A percentile compares a stretch with the other conserved stretches of the same genome.
Conservation (phyloP, 2,329 filamentous ascomycete genomes). For the Truncatella angustata region DNA sequence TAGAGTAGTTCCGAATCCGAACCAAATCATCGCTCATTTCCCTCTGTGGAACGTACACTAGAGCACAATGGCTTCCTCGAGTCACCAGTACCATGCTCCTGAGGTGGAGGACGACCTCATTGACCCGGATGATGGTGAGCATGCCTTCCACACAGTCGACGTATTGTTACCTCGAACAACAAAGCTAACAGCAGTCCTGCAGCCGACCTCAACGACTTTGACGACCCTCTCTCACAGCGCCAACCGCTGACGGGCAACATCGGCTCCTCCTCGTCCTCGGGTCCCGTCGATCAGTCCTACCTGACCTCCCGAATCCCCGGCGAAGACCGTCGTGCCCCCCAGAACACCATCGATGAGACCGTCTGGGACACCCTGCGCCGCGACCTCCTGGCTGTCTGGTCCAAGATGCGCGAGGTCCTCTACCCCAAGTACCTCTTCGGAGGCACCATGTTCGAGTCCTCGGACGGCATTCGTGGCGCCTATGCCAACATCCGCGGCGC, state of each 20-base stretch:
- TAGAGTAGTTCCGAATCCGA: not conserved
- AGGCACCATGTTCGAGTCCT: conserved; percentile 60
- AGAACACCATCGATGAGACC: conserved; percentile 93
- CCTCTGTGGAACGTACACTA: not conserved
- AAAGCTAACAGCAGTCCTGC: conserved; percentile 7
- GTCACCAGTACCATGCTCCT: conserved; percentile 59
- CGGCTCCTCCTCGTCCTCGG: conserved; percentile 56
- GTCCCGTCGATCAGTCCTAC: conserved; percentile 70
- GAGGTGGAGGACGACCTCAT: conserved; percentile 65
- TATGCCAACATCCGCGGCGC: conserved; percentile 61
- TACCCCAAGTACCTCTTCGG: conserved; percentile 91
- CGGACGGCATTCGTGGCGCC: conserved; percentile 55
- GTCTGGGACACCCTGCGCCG: conserved; percentile 97
- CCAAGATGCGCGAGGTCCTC: conserved; percentile 96
- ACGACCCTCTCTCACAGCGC: conserved; percentile 74
- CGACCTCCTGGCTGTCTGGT: conserved; percentile 90
- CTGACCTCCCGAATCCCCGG: conserved; percentile 87
- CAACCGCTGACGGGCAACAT: conserved; percentile 85
- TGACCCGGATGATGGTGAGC: conserved; percentile 73
- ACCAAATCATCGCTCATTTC: not conserved
- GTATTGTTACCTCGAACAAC: too few species aligned
- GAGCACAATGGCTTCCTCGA: conserved; percentile 41
- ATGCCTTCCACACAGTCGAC: not conserved
- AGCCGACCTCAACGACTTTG: conserved; percentile 90
- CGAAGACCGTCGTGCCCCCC: conserved; percentile 84